phyloP scores from a whole-genome alignment of 2,329 filamentous ascomycete species.

The Penicillium sp. region DNA sequence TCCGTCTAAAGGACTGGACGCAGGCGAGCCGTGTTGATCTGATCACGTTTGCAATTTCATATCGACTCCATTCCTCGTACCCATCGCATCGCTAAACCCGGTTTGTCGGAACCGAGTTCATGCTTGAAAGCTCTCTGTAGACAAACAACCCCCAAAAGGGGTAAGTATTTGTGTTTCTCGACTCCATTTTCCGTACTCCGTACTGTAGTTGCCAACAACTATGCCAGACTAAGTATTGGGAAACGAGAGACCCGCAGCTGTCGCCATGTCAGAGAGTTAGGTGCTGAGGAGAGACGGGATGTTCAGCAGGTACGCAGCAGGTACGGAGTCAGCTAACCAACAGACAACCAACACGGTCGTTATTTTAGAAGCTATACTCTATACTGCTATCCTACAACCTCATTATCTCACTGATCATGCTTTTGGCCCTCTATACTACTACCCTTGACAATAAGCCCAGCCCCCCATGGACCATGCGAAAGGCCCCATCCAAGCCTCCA shows the following conservation, averaged over 20 bases:
- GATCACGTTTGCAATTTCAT: background rate
- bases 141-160: background rate
- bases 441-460: background rate
- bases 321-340: background rate
- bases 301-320: slow-evolving; percentile 1
- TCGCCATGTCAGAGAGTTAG: background rate
- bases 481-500: slow-evolving; percentile 1
- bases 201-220: background rate
- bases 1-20: background rate
- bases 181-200: background rate
- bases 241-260: background rate
- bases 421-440: background rate
- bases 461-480: slow-evolving; percentile 1
- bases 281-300: slow-evolving; percentile 8
- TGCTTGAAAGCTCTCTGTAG: background rate
- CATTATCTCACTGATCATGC: background rate
- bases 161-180: background rate
- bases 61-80: background rate
- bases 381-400: background rate
- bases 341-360: background rate
- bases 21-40: background rate
- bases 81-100: background rate
- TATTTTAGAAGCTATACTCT: background rate
- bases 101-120: background rate
- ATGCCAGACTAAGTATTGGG: background rate